Base-by-base conservation (phyloP, 192 early-diverging fungal species). In the Coemansia reversa region DNA sequence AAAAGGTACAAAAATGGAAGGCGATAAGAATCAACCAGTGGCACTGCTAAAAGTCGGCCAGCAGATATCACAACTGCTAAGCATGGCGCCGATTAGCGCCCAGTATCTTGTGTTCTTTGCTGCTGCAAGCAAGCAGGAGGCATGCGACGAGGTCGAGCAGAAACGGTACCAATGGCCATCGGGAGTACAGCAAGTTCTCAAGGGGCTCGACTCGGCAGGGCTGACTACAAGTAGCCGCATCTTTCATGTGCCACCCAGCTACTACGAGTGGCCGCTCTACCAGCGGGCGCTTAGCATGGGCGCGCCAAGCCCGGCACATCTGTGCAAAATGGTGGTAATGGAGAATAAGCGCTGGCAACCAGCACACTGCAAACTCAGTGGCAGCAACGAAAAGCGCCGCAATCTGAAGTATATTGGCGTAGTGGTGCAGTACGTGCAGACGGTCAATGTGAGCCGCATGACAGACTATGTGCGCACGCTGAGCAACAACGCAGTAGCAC, bases 291-390 rank as follows among this genome's bases (percentile, higher is more conserved):
- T 85, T 19, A 72, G 85, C 28, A 71, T 92, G 58, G 35, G 52
- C 1, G 91, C 88, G 5, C 93, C 93, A 5, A 89, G 88, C 11
- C 75, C 82, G 6, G 81, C 77, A 24, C 93, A 97, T 55, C 79
- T 97, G 51, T 97, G 95, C 84, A 97, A 97, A 65, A 87, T 89
- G 5, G 77, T 97, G 0, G 74, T 96, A 7, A 84, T 97, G 59
- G 93, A 95, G 70, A 97, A 97, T 82, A 97, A 93, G 25, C 85
- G 88, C 9, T 91, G 74, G 60, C 72, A 78, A 1, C 83, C 62
- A 66, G 65, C 25, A 8, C 23, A 24, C 27, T n/a, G 27, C 25
- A 27, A 24, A 3, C 8, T 39, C 7, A 7, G 16, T 1, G 9
- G 14, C 6, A 14, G 30, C 24, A 27, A 27, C 3, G 27, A 3